Evolutionary conservation across 495 filamentous ascomycete species (phyloP).

Genomic region (Penicillium argentinense): DNA sequence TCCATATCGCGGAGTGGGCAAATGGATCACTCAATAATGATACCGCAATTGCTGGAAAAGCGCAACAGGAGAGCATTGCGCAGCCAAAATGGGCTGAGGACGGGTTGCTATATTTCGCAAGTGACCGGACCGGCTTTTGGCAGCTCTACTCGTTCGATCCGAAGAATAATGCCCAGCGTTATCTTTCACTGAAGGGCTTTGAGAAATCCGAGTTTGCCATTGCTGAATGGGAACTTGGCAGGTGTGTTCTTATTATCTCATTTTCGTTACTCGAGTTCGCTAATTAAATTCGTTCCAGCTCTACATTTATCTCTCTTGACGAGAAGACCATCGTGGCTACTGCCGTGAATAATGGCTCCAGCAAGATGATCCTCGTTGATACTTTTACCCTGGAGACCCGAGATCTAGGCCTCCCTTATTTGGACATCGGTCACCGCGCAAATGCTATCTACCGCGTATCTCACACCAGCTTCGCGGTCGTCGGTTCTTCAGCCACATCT

Average conservation of each 20-base stretch:
- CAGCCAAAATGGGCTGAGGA: conserved; percentile 47
- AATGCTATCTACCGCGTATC: conserved; percentile 21
- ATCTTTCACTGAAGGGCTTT: conserved; percentile 26
- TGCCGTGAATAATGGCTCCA: conserved; percentile 24
- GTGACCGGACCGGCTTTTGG: conserved; percentile 42
- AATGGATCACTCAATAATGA: conserved; percentile 20
- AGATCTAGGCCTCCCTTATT: conserved; percentile 24
- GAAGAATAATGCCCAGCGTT: neutral
- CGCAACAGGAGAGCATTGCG: conserved; percentile 31
- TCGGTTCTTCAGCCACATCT: conserved; percentile 18
- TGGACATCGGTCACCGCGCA: conserved; percentile 15
- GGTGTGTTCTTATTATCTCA: conserved; percentile 17
- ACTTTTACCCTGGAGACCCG: conserved; percentile 11
- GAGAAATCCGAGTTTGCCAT: conserved; percentile 41
- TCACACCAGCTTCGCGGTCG: conserved; percentile 18
- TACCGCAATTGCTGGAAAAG: conserved; percentile 31
- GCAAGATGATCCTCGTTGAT: conserved; percentile 22
- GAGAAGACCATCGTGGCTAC: conserved; percentile 36
- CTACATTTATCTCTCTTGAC: conserved; percentile 37
- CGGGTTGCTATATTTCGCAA: conserved; percentile 43
- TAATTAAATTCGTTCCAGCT: conserved; percentile 16
- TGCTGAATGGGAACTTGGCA: conserved; percentile 39
- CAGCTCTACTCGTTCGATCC: conserved; percentile 36
- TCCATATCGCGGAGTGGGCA: conserved; percentile 39
- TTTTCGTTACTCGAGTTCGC: neutral